Base-by-base conservation (phyloP, 2,329 filamentous ascomycete genomes). In the Neodidymelliopsis sp. region DNA sequence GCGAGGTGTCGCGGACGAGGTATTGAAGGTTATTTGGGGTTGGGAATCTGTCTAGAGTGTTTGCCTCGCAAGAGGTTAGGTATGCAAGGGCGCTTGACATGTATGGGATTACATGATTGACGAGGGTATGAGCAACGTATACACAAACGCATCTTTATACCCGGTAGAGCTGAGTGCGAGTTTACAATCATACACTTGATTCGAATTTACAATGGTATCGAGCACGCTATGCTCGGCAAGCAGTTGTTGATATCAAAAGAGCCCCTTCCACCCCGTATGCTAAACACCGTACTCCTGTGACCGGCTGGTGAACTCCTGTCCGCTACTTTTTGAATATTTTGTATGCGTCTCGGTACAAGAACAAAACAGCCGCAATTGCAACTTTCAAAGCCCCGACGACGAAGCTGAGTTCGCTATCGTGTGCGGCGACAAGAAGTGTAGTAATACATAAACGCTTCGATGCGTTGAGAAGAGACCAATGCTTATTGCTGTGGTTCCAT, bases 1-100 rank as follows among this genome's bases (percentile, higher is more conserved):
- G 65, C 51, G 68, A 67, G 49, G 64, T 71, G 28, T 65, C 62
- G 38, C 47, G 67, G 25, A 61, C 66, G 19, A 51, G 66, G 59
- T 66, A 61, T 35, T 63, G 30, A 40, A 16, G 24, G 13, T 3
- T 6, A 7, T 31, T 15, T 25, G 12, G 10, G 22, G 10, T 11
- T 16, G 10, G 4, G n/a, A n/a, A n/a, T n/a, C n/a, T n/a, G n/a
- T n/a, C n/a, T n/a, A n/a, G n/a, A n/a, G n/a, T n/a, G n/a, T n/a
- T n/a, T n/a, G n/a, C n/a, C n/a, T n/a, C n/a, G n/a, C n/a, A n/a
- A n/a, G n/a, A n/a, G n/a, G n/a, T n/a, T n/a, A n/a, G n/a, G n/a
- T n/a, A n/a, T n/a, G n/a, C n/a, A n/a, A n/a, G n/a, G n/a, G n/a
- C n/a, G n/a, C n/a, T n/a, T n/a, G n/a, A n/a, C n/a, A n/a, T n/a